Evolutionary conservation across 495 filamentous ascomycete species (phyloP).

Genomic region (Niebla homalea): DNA sequence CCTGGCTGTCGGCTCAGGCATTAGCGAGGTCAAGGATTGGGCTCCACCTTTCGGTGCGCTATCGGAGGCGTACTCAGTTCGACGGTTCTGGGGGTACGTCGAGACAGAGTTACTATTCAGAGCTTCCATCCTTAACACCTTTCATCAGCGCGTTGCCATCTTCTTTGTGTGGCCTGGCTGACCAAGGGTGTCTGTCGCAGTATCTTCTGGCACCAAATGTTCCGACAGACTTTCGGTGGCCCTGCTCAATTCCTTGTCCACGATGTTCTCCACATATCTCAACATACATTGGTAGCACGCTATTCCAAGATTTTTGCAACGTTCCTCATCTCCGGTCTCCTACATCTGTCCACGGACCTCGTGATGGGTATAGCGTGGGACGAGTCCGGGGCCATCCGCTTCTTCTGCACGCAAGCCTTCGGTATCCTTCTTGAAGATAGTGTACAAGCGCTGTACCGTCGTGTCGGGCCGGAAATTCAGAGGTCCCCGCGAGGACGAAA

Average conservation of each 20-base stretch:
- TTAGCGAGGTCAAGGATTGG: not conserved
- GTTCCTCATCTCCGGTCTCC: not conserved
- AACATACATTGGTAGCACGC: not conserved
- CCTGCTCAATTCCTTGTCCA: not conserved
- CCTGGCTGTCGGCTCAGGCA: not conserved
- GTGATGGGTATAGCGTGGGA: not conserved
- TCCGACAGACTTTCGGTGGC: not conserved
- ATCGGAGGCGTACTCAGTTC: not conserved
- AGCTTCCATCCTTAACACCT: not conserved
- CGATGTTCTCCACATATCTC: not conserved
- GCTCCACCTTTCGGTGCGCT: not conserved
- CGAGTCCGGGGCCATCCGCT: not conserved
- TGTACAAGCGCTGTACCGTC: conserved; percentile 9
- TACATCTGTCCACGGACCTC: not conserved
- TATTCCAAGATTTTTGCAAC: not conserved
- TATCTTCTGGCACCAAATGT: not conserved
- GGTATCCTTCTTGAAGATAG: not conserved
- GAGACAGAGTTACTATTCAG: not conserved
- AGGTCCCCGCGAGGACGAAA: too few relatives aligned
- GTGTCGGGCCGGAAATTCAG: too few relatives aligned
- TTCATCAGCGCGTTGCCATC: too few relatives aligned
- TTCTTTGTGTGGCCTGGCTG: not conserved
- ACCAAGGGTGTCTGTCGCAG: too few relatives aligned
- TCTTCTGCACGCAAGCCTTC: not conserved
- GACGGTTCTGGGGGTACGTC: not conserved